Evolutionary conservation across 164 flowering plant genomes (phyloP).

Genomic region (Annona squamosa): DNA sequence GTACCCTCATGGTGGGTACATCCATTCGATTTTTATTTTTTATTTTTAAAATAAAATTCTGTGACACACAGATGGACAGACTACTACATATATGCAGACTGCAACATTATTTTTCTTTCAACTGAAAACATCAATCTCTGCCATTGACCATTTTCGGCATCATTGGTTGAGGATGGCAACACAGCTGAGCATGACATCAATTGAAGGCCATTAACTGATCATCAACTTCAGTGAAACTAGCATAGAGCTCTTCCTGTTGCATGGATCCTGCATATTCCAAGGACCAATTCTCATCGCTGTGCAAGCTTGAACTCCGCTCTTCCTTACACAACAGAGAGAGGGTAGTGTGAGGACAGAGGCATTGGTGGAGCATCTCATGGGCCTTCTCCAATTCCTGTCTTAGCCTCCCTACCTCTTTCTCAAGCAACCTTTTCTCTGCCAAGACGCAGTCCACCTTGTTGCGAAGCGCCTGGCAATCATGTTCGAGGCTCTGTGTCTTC

Average conservation of each 20-base stretch:
- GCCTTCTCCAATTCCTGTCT: slow-evolving; percentile 29
- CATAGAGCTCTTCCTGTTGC: slow-evolving; percentile 26
- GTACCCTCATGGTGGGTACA: not conserved
- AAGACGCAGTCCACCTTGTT: slow-evolving; percentile 23
- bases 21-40: not conserved
- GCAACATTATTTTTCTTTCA: not conserved
- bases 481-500: slow-evolving; percentile 85
- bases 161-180: not conserved
- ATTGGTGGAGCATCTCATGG: slow-evolving; percentile 18
- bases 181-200: not conserved
- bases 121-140: not conserved
- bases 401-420: slow-evolving; percentile 31
- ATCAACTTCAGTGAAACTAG: slow-evolving; percentile 23
- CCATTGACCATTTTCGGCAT: not conserved
- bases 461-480: slow-evolving; percentile 61
- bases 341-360: slow-evolving; percentile 6
- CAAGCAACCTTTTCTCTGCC: slow-evolving; percentile 31
- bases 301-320: slow-evolving; percentile 17
- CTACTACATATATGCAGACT: not conserved
- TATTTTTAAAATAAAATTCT: no score
- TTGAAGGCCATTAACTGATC: slow-evolving; percentile 10
- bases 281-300: slow-evolving; percentile 2
- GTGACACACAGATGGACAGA: not conserved
- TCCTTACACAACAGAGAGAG: slow-evolving; percentile 17
- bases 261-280: slow-evolving; percentile 16